phyloP scores from a whole-genome alignment of 495 filamentous ascomycete species.

The Penicillium subrubescens region DNA sequence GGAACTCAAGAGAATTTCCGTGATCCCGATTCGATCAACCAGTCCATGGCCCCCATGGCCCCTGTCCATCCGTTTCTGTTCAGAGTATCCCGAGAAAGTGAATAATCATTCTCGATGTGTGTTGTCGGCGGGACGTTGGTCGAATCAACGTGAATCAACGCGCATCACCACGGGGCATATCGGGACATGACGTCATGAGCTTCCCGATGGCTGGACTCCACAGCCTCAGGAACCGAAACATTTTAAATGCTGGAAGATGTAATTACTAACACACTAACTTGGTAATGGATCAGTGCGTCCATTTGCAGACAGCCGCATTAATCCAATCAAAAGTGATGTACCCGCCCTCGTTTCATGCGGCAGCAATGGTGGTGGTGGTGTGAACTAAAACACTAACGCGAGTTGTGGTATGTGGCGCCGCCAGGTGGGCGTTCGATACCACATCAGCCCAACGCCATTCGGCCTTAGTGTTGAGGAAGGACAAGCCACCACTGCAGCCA shows the following conservation, averaged over 20 bases:
- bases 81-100: conserved; percentile 13
- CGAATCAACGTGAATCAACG: conserved; percentile 8
- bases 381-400: background rate
- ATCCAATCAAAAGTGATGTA: background rate
- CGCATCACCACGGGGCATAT: conserved; percentile 9
- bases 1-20: background rate
- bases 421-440: conserved; percentile 2
- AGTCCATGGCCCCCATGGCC: background rate
- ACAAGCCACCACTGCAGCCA: conserved; percentile 7
- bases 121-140: background rate
- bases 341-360: background rate
- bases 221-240: conserved; percentile 20
- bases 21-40: conserved; percentile 5
- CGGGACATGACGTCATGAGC: conserved; percentile 23
- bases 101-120: background rate
- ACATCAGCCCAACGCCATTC: conserved; percentile 2
- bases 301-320: background rate
- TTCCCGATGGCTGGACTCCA: conserved; percentile 13
- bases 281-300: background rate
- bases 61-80: background rate
- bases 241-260: background rate
- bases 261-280: background rate
- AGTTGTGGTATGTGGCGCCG: conserved; percentile 10
- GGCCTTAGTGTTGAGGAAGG: background rate
- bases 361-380: background rate